Conservation (phyloP, 2,329 filamentous ascomycete genomes). For the Akanthomyces muscarius region DNA sequence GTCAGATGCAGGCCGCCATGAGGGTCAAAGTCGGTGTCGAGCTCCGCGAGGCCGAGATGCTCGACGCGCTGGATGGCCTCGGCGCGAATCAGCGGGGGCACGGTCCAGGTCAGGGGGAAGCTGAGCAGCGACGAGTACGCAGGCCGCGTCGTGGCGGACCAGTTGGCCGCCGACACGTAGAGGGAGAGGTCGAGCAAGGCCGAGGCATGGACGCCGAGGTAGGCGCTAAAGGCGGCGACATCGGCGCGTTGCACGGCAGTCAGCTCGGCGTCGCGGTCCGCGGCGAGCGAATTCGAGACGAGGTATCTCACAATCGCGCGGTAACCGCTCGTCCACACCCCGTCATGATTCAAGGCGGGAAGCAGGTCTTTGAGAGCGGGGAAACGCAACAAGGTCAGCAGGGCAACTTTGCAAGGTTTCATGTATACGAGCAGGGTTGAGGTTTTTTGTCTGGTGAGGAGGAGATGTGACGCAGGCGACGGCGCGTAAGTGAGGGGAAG, state of each 20-base stretch:
- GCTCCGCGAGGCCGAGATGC: constrained; percentile 62
- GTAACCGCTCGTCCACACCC: constrained; percentile 57
- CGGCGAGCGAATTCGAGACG: constrained; percentile 31
- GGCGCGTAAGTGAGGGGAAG: constrained; percentile 19
- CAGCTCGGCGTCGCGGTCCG: constrained; percentile 38
- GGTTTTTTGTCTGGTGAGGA: neutral
- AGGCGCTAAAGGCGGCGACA: constrained; percentile 55
- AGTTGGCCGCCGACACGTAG: constrained; percentile 88
- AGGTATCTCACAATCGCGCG: constrained; percentile 57
- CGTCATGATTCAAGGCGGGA: constrained; percentile 50
- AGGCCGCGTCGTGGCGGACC: constrained; percentile 69
- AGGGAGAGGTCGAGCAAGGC: constrained; percentile 80
- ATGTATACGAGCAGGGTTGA: constrained; percentile 15
- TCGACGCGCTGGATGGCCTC: constrained; percentile 67
- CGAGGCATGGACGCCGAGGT: constrained; percentile 70
- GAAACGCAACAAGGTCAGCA: constrained; percentile 23
- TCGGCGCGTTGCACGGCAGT: constrained; percentile 42
- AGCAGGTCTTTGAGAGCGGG: constrained; percentile 42
- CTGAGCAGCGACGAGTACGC: constrained; percentile 76
- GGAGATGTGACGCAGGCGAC: neutral
- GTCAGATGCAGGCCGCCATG: constrained; percentile 35
- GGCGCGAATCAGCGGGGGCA: constrained; percentile 69
- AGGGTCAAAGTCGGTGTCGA: constrained; percentile 57
- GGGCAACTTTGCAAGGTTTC: constrained; percentile 9
- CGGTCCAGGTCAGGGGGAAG: constrained; percentile 84